phyloP scores from a whole-genome alignment of 352 stramenopile species.

The Globisporangium iwayamae region DNA sequence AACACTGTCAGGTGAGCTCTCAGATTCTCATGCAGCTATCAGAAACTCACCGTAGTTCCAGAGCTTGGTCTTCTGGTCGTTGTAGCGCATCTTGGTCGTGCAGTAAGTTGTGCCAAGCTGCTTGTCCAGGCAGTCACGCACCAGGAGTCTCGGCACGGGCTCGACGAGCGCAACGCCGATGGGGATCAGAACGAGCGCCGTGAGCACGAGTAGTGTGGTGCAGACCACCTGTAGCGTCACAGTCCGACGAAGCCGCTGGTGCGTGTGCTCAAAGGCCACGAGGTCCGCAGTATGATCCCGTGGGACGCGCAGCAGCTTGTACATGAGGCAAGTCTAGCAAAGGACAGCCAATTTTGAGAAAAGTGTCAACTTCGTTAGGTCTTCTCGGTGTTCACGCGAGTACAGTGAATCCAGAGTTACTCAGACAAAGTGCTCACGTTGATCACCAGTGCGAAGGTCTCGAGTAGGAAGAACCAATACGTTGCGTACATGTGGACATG shows the following conservation, averaged over 20 bases:
- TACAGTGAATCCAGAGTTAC: not conserved
- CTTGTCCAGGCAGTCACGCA: conserved; percentile 23
- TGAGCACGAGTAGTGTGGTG: conserved; percentile 17
- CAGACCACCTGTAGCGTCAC: conserved; percentile 25
- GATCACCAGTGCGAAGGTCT: conserved; percentile 29
- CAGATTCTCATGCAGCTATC: not conserved
- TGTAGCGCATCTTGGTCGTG: conserved; percentile 28
- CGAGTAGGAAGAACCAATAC: conserved; percentile 41
- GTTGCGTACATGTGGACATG: conserved; percentile 25
- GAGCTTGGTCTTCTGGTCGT: conserved; percentile 32
- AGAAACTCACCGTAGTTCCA: conserved; percentile 35
- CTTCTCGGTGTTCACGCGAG: not conserved
- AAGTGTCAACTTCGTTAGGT: not conserved
- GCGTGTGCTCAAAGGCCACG: not conserved
- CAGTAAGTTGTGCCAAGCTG: conserved; percentile 38
- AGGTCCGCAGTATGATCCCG: not conserved
- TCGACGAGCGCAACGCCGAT: conserved; percentile 17
- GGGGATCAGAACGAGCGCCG: conserved; percentile 22
- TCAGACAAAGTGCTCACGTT: conserved; percentile 20
- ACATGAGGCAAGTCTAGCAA: conserved; percentile 31
- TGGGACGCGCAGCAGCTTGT: conserved; percentile 24
- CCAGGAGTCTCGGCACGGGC: conserved; percentile 9
- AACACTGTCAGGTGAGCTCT: not conserved
- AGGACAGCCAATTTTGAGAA: not conserved
- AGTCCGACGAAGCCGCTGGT: conserved; percentile 13